These are phyloP conservation scores for Mucor irregularis DNA, from an alignment of 371 early-diverging fungal genomes.

Conservation along the genomic window DNA sequence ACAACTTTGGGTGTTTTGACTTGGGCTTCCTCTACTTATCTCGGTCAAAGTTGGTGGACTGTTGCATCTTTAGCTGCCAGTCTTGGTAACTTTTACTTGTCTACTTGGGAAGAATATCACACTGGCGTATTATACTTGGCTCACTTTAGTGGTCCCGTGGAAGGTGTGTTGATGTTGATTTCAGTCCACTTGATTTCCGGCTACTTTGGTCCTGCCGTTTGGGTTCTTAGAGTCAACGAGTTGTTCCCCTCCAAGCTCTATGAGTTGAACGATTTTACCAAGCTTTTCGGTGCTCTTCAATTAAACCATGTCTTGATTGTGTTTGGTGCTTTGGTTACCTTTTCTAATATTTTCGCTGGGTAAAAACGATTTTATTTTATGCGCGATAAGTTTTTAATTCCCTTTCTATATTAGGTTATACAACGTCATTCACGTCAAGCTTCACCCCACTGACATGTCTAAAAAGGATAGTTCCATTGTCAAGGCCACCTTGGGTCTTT, in stretches of 20 bases:
- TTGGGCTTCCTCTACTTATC: constrained; percentile 65
- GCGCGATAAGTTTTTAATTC: not conserved
- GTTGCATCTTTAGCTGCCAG: constrained; percentile 57
- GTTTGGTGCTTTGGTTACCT: constrained; percentile 53
- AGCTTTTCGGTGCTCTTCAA: constrained; percentile 52
- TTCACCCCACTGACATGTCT: constrained; percentile 37
- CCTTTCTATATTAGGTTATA: constrained; percentile 13
- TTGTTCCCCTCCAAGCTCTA: constrained; percentile 29
- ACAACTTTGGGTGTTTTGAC: constrained; percentile 65
- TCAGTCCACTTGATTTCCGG: constrained; percentile 70
- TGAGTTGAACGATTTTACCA: constrained; percentile 17
- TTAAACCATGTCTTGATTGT: constrained; percentile 64
- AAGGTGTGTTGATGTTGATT: constrained; percentile 84
- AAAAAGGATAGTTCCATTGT: constrained; percentile 50
- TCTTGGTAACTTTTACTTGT: constrained; percentile 85
- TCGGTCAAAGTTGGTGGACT: constrained; percentile 83
- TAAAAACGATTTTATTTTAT: constrained; percentile 35
- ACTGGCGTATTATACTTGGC: constrained; percentile 91
- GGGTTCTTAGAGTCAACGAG: constrained; percentile 38
- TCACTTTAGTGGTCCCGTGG: constrained; percentile 94
- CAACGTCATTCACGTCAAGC: constrained; percentile 35
- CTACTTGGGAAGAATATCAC: constrained; percentile 96
- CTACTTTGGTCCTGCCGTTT: constrained; percentile 42
- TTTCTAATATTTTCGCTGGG: constrained; percentile 63
- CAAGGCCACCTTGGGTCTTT: constrained; percentile 60